phyloP scores from a whole-genome alignment of 1,284 basidiomycete genomes.

The Papiliotrema laurentii region DNA sequence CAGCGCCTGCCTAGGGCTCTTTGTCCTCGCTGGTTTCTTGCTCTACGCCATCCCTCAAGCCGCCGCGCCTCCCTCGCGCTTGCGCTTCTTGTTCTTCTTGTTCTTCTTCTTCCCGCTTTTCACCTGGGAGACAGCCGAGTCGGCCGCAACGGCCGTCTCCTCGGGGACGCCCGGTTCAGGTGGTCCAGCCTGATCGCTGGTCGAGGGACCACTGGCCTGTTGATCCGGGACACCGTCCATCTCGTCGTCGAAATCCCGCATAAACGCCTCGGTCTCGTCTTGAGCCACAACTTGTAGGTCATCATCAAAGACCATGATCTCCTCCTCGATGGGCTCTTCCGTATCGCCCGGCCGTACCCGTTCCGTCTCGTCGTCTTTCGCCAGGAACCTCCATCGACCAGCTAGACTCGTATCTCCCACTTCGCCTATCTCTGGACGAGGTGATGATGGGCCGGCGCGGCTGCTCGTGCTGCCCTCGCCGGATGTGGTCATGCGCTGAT shows the following conservation, averaged over 20 bases:
- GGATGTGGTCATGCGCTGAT: slow-evolving; percentile 14
- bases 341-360: slow-evolving; percentile 9
- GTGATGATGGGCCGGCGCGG: too few relatives aligned
- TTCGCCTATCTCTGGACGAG: neutral
- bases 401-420: neutral
- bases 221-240: too few relatives aligned
- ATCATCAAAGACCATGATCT: neutral
- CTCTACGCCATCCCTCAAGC: too few relatives aligned
- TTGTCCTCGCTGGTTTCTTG: too few relatives aligned
- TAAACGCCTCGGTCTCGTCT: slow-evolving; percentile 10
- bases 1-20: too few relatives aligned
- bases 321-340: slow-evolving; percentile 4
- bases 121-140: neutral
- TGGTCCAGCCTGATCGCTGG: too few relatives aligned
- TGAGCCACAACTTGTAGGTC: neutral
- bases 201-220: too few relatives aligned
- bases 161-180: neutral
- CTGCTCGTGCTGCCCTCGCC: neutral
- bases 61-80: too few relatives aligned
- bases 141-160: slow-evolving; percentile 1
- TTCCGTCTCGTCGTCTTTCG: slow-evolving; percentile 17
- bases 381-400: slow-evolving; percentile 26
- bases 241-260: slow-evolving; percentile 16
- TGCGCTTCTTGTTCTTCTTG: slow-evolving; percentile 3
- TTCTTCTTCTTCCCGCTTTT: neutral